Percentiles rank a stretch among this genome's conserved stretches.
phyloP scores from a whole-genome alignment of 1,139 yeast species.

The Arxiozyma slooffiae region DNA sequence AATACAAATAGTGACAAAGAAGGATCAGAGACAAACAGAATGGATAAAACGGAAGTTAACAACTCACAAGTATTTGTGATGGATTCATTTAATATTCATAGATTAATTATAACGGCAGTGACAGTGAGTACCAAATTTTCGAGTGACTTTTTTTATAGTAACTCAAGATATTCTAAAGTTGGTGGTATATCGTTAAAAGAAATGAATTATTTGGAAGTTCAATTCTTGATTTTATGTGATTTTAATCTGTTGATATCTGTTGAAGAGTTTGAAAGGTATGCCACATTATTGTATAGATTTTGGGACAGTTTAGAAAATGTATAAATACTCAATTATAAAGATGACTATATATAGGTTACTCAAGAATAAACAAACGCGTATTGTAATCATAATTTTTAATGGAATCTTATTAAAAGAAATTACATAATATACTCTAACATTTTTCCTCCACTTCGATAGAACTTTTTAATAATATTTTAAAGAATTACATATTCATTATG shows the following conservation, averaged over 20 bases:
- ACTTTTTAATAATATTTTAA: too few species aligned
- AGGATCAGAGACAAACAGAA: slow-evolving; percentile 7
- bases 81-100: slow-evolving; percentile 92
- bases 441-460: neutral
- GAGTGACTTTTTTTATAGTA: slow-evolving; percentile 91
- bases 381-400: neutral
- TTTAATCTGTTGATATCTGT: slow-evolving; percentile 79
- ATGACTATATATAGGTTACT: neutral
- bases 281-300: slow-evolving; percentile 71
- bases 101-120: slow-evolving; percentile 90
- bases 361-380: neutral
- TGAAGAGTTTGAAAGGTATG: slow-evolving; percentile 86
- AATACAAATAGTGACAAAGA: neutral
- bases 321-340: neutral
- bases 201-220: slow-evolving; percentile 82
- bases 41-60: slow-evolving; percentile 5
- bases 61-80: slow-evolving; percentile 54
- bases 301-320: slow-evolving; percentile 3
- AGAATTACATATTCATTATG: too few species aligned
- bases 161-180: slow-evolving; percentile 91
- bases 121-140: slow-evolving; percentile 94
- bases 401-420: neutral
- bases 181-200: slow-evolving; percentile 96
- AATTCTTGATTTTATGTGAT: slow-evolving; percentile 74
- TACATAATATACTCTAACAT: too few species aligned